Evolutionary conservation across 2,329 filamentous ascomycete species (phyloP).

Genomic region (Colletotrichum sp.): DNA sequence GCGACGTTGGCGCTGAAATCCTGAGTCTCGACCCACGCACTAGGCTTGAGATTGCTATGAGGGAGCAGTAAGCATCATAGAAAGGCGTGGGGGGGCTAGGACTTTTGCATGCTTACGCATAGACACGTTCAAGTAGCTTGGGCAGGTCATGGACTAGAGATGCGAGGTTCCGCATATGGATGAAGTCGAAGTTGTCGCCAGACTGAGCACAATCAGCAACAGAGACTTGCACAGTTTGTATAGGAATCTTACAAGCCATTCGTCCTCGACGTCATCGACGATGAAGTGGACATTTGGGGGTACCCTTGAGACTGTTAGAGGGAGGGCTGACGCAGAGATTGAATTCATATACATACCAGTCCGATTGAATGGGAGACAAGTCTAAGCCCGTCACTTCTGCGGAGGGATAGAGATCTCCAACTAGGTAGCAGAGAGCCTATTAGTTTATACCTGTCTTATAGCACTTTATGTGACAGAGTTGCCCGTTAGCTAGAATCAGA

Average conservation of each 20-base stretch:
- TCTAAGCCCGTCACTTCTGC: background rate
- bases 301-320: background rate
- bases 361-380: background rate
- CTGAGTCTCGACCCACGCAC: constrained; percentile 50
- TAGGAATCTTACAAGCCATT: background rate
- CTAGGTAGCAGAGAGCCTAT: background rate
- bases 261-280: background rate
- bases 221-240: background rate
- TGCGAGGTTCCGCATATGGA: background rate
- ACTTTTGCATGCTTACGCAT: background rate
- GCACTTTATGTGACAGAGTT: background rate
- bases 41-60: constrained; percentile 35
- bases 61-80: background rate
- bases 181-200: background rate
- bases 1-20: constrained; percentile 44
- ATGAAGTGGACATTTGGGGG: background rate
- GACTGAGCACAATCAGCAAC: background rate
- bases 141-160: background rate
- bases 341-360: background rate
- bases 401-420: background rate
- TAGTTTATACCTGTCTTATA: background rate
- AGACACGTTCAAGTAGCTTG: background rate
- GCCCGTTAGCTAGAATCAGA: background rate
- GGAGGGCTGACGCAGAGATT: background rate
- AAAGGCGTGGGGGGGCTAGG: too few relatives aligned